Evolutionary conservation across 208 protist genomes (phyloP).

Genomic region (Leishmania tropica): DNA sequence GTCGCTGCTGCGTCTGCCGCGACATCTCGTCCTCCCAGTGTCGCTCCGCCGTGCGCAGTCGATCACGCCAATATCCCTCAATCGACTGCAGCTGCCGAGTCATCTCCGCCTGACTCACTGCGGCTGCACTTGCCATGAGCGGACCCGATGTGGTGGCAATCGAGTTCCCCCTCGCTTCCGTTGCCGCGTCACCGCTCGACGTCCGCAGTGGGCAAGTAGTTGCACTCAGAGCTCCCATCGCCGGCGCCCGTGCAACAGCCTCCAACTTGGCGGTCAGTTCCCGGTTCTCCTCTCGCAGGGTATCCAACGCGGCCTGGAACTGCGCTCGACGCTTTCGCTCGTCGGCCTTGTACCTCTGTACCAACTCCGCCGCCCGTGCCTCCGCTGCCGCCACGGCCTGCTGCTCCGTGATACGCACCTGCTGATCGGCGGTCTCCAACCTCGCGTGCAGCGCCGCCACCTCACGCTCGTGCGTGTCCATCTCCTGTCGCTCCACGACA

Average conservation of each 20-base stretch:
- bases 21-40: slow-evolving; percentile 46
- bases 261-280: slow-evolving; percentile 42
- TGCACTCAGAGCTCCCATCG: slow-evolving; percentile 15
- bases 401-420: slow-evolving; percentile 22
- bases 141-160: background rate
- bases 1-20: slow-evolving; percentile 31
- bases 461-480: slow-evolving; percentile 36
- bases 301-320: slow-evolving; percentile 52
- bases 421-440: slow-evolving; percentile 32
- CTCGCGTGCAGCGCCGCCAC: slow-evolving; percentile 35
- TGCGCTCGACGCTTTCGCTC: slow-evolving; percentile 40
- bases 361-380: slow-evolving; percentile 22
- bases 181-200: background rate
- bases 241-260: slow-evolving; percentile 20
- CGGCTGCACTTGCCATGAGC: background rate
- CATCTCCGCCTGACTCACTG: slow-evolving; percentile 41
- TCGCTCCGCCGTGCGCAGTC: slow-evolving; percentile 39
- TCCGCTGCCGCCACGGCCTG: slow-evolving; percentile 31
- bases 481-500: slow-evolving; percentile 19
- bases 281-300: slow-evolving; percentile 51
- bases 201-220: background rate
- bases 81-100: slow-evolving; percentile 40
- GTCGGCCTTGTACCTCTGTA: slow-evolving; percentile 37
- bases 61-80: slow-evolving; percentile 58
- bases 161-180: background rate